Evolutionary conservation across 1,139 yeast genomes (phyloP).

Genomic region (Yamadazyma triangularis): DNA sequence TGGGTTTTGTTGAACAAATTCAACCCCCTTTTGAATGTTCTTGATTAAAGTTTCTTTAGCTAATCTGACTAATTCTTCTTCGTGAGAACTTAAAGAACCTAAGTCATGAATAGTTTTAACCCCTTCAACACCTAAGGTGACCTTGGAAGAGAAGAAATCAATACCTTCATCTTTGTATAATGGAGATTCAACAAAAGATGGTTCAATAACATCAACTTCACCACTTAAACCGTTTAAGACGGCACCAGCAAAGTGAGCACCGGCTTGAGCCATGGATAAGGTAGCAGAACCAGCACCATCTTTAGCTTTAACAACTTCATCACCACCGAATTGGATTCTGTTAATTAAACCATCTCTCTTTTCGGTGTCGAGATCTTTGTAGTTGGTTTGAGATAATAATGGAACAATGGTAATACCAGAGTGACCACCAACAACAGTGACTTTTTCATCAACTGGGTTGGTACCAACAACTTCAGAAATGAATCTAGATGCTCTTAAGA

Average conservation of each 20-base stretch:
- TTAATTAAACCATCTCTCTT: constrained; percentile 67
- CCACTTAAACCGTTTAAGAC: constrained; percentile 56
- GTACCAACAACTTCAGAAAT: constrained; percentile 52
- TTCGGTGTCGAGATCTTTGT: constrained; percentile 45
- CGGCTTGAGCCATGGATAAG: constrained; percentile 95
- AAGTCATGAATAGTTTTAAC: constrained; percentile 53
- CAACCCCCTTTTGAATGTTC: constrained; percentile 58
- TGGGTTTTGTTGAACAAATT: constrained; percentile 51
- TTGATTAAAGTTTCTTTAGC: constrained; percentile 54
- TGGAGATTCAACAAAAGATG: constrained; percentile 48
- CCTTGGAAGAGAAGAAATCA: constrained; percentile 63
- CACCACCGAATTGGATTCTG: constrained; percentile 96
- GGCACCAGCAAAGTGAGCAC: constrained; percentile 68
- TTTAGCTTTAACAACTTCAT: constrained; percentile 93
- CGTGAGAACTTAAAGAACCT: constrained; percentile 51
- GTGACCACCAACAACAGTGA: constrained; percentile 95
- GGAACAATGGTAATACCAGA: constrained; percentile 95
- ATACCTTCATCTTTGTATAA: constrained; percentile 48
- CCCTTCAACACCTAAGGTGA: constrained; percentile 56
- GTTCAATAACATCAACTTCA: constrained; percentile 45
- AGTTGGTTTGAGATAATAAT: constrained; percentile 63
- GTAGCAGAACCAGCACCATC: constrained; percentile 95
- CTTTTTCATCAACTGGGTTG: constrained; percentile 55
- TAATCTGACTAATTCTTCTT: constrained; percentile 51
- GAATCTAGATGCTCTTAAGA: constrained; percentile 86